Percentiles rank a stretch among this genome's conserved stretches.
Evolutionary conservation across 2,329 filamentous ascomycete species (phyloP).

Genomic region (Colletotrichum tofieldiae): DNA sequence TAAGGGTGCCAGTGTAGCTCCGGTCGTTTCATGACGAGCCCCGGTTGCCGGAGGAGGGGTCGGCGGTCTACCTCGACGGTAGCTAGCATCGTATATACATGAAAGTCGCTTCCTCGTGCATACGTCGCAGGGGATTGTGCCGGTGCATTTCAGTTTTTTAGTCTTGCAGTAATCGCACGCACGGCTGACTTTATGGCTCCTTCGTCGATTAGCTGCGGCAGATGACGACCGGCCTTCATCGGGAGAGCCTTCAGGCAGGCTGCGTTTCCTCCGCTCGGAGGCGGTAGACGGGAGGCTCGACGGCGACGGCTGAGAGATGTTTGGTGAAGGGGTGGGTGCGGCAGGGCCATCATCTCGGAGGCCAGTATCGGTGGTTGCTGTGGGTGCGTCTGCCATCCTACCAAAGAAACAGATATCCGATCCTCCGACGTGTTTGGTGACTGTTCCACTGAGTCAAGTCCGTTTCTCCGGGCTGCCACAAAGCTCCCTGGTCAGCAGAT

Average conservation of each 20-base stretch:
- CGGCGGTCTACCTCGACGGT: conserved; percentile 55
- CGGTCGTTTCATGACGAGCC: background rate
- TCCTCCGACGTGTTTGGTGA: conserved; percentile 31
- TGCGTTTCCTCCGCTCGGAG: conserved; percentile 21
- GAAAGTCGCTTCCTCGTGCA: conserved; percentile 49
- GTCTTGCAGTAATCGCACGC: conserved; percentile 58
- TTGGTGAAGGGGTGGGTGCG: conserved; percentile 25
- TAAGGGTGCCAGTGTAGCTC: background rate
- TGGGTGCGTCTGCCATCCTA: conserved; percentile 35
- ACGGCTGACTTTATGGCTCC: conserved; percentile 53
- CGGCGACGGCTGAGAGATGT: conserved; percentile 17
- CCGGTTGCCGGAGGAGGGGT: conserved; percentile 49
- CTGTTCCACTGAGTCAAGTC: conserved; percentile 38
- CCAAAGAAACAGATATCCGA: conserved; percentile 29
- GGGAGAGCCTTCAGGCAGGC: conserved; percentile 9
- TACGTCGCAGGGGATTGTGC: conserved; percentile 53
- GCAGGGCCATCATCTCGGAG: conserved; percentile 1
- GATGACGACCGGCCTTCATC: conserved; percentile 9
- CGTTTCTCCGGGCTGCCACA: conserved; percentile 26
- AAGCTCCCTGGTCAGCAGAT: background rate
- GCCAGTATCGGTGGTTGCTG: conserved; percentile 7
- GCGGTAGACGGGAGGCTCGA: background rate
- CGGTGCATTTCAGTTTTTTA: conserved; percentile 56
- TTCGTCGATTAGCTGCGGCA: conserved; percentile 24
- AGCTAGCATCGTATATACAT: conserved; percentile 56